A percentile compares a stretch with the other conserved stretches of the same genome.
phyloP scores from a whole-genome alignment of 176 grass and related monocot genomes.

The Elaeis guineensis region DNA sequence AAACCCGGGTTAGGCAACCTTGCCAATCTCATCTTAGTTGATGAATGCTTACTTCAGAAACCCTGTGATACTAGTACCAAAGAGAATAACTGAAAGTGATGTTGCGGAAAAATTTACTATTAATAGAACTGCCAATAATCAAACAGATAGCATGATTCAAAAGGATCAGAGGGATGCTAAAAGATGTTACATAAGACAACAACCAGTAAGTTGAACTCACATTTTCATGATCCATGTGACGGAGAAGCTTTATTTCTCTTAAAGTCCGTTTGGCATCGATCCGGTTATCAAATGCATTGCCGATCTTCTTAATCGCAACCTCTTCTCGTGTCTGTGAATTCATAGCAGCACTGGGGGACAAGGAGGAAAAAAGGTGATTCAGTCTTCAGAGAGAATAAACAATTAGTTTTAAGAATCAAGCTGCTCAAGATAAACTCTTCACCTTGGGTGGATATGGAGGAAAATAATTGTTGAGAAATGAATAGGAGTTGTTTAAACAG shows the following conservation, averaged over 20 bases:
- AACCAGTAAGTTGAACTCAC: constrained; percentile 25
- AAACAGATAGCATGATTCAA: constrained; percentile 8
- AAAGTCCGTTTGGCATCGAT: constrained; percentile 89
- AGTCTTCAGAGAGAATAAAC: too few relatives aligned
- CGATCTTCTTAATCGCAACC: constrained; percentile 97
- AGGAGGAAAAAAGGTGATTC: neutral
- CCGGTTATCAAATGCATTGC: constrained; percentile 95
- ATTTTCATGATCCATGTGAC: constrained; percentile 98
- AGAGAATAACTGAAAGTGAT: too few relatives aligned
- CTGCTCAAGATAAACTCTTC: too few relatives aligned
- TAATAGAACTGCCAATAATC: constrained; percentile 3
- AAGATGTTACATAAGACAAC: constrained; percentile 1
- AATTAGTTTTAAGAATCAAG: too few relatives aligned
- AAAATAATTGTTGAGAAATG: too few relatives aligned
- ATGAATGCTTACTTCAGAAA: too few relatives aligned
- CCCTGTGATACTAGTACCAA: too few relatives aligned
- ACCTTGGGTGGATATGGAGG: too few relatives aligned
- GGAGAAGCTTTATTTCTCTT: constrained; percentile 91
- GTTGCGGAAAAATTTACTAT: too few relatives aligned
- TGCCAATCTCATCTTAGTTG: too few relatives aligned
- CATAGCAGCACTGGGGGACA: constrained; percentile 55
- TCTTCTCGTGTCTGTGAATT: constrained; percentile 78
- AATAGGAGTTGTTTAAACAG: too few relatives aligned
- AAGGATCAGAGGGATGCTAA: neutral
- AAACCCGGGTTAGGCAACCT: too few relatives aligned